A percentile compares a stretch with the other conserved stretches of the same genome.
phyloP scores from a whole-genome alignment of 768 basidiomycete species.

The Mycena albidolilacea region DNA sequence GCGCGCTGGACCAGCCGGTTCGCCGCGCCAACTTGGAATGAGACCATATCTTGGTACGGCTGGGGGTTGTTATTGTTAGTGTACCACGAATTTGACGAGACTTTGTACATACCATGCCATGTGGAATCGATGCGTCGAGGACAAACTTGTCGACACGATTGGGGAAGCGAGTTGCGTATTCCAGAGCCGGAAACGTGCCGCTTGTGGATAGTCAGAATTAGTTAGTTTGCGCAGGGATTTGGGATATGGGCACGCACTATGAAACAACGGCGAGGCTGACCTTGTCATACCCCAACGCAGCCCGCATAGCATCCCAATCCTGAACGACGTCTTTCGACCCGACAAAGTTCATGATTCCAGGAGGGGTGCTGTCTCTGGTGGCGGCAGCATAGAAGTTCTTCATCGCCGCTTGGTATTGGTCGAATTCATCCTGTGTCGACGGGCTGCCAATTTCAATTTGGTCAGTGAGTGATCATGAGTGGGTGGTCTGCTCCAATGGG shows the following conservation, averaged over 20 bases:
- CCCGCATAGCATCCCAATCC: slow-evolving; percentile 35
- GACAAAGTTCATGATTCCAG: slow-evolving; percentile 30
- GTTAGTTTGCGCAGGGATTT: not conserved
- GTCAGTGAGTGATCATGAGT: no score
- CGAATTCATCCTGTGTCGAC: slow-evolving; percentile 25
- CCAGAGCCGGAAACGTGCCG: slow-evolving; percentile 22
- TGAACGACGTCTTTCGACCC: slow-evolving; percentile 30
- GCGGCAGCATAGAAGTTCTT: slow-evolving; percentile 11
- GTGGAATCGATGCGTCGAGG: slow-evolving; percentile 32
- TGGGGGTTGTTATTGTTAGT: no score
- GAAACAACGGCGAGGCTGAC: slow-evolving; percentile 29
- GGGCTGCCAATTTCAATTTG: slow-evolving; percentile 10
- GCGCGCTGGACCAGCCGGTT: slow-evolving; percentile 39
- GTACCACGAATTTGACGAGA: no score
- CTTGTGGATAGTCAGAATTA: not conserved
- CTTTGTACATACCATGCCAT: slow-evolving; percentile 17
- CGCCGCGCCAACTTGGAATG: slow-evolving; percentile 32
- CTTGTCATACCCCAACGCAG: slow-evolving; percentile 36
- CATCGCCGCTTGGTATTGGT: slow-evolving; percentile 34
- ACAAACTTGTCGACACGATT: slow-evolving; percentile 33
- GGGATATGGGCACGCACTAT: slow-evolving; percentile 25
- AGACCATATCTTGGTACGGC: slow-evolving; percentile 7
- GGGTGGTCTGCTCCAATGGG: not conserved
- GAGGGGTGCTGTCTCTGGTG: slow-evolving; percentile 21
- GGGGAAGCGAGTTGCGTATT: slow-evolving; percentile 29